phyloP scores from a whole-genome alignment of 2,329 filamentous ascomycete genomes.

The Colletotrichum destructivum region DNA sequence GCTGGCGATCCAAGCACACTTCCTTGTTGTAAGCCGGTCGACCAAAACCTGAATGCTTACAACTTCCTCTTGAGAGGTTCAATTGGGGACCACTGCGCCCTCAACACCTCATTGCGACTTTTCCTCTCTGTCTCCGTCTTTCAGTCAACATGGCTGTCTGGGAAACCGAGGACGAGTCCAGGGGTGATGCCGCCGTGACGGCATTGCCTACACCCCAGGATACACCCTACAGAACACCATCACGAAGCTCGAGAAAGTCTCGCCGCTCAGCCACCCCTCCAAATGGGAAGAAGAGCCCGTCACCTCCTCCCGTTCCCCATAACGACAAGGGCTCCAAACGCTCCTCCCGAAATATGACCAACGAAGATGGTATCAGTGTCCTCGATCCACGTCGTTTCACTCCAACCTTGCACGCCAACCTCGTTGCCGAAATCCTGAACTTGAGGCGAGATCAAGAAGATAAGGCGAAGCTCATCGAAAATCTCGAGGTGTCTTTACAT shows the following conservation, averaged over 20 bases:
- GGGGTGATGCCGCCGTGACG: constrained; percentile 66
- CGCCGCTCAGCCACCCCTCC: constrained; percentile 78
- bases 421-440: constrained; percentile 93
- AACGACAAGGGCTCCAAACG: constrained; percentile 63
- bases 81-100: constrained; percentile 32
- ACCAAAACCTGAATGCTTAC: constrained; percentile 34
- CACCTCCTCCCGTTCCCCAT: constrained; percentile 67
- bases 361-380: constrained; percentile 79
- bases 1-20: constrained; percentile 40
- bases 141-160: constrained; percentile 66
- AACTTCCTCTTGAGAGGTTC: constrained; percentile 30
- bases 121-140: constrained; percentile 10
- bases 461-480: constrained; percentile 89
- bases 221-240: constrained; percentile 81
- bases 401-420: constrained; percentile 91
- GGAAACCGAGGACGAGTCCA: constrained; percentile 76
- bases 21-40: constrained; percentile 26
- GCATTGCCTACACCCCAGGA: constrained; percentile 79
- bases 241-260: constrained; percentile 73
- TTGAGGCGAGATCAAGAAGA: constrained; percentile 92
- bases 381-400: constrained; percentile 95
- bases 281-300: constrained; percentile 64
- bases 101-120: constrained; percentile 16
- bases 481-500: constrained; percentile 83
- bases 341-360: constrained; percentile 70